Evolutionary conservation across 1,284 basidiomycete species (phyloP).

Genomic region (Tilletia indica): DNA sequence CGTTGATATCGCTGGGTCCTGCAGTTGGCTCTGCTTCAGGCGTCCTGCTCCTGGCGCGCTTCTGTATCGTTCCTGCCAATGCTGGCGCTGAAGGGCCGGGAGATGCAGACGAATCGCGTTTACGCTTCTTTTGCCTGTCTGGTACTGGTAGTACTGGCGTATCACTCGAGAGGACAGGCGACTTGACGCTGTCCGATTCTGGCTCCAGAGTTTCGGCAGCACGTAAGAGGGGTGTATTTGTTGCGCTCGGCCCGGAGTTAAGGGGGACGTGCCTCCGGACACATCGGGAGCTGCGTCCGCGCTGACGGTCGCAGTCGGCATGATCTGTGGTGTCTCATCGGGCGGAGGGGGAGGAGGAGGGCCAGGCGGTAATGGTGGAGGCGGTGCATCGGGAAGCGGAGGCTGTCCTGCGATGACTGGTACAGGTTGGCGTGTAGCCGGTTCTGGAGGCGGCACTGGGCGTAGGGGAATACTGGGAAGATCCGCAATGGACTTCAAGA

Average conservation of each 20-base stretch:
- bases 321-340: background rate
- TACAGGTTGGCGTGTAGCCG: too few relatives aligned
- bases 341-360: too few relatives aligned
- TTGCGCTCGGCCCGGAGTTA: constrained; percentile 3
- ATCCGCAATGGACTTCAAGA: constrained; percentile 7
- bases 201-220: background rate
- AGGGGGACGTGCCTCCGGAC: constrained; percentile 2
- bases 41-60: too few relatives aligned
- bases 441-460: background rate
- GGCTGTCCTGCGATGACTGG: background rate
- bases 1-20: too few relatives aligned
- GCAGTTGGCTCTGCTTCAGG: too few relatives aligned
- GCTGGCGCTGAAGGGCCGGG: constrained; percentile 4
- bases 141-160: background rate
- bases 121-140: constrained; percentile 10
- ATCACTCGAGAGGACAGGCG: background rate
- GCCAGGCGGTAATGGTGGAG: background rate
- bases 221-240: background rate
- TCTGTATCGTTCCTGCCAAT: background rate
- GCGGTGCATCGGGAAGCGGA: background rate
- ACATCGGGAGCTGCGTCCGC: background rate
- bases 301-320: background rate
- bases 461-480: constrained; percentile 12
- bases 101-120: constrained; percentile 1
- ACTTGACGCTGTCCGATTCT: background rate